Evolutionary conservation across 257 asterid genomes (phyloP), one percentile per base, ranked within the genome.

Genomic region (Solanum phureja): DNA sequence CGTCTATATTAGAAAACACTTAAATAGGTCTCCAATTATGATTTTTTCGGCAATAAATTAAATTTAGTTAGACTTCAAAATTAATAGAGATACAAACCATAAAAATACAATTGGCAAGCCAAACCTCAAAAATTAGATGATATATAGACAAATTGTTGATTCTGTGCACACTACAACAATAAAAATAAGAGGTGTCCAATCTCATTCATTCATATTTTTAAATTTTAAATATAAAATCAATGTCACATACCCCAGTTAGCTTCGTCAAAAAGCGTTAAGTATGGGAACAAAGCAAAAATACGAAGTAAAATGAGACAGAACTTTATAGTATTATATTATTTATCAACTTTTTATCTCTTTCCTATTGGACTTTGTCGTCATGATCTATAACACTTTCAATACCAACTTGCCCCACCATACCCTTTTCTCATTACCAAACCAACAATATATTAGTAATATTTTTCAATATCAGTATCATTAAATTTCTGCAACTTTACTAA

Each of bases 291-390:
- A 46, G 40, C 68, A 44, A 81, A 79, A 79, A 81, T 81, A 81
- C 66, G 29, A 46, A 27, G 64, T 46, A 44, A 81, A 81, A 81
- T 81, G 85, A 81, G 69, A 49, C 69, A 49, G 7, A 81, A 81
- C 40, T 81, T 81, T 81, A 81, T 31, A 42, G 71, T 79, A 60
- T 81, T 5, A 83, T 81, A 72, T 81, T 12, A 86, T 58, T 68
- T 82, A 83, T 84, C 58, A 42, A 21, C 88, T 75, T 90, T 87
- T 40, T 40, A 38, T 81, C 84, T 18, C 81, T 88, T 88, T 83
- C 64, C 85, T 68, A 62, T 85, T 56, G 90, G 88, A 11, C 42
- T 90, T 49, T 29, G 88, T 86, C 87, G 19, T 86, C 90, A 29
- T 60, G 89, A 86, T 82, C 49, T 44, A 64, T n/a, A 49, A 16